Conservation (phyloP, 1,139 yeast species). For the Blastobotrys apis region DNA sequence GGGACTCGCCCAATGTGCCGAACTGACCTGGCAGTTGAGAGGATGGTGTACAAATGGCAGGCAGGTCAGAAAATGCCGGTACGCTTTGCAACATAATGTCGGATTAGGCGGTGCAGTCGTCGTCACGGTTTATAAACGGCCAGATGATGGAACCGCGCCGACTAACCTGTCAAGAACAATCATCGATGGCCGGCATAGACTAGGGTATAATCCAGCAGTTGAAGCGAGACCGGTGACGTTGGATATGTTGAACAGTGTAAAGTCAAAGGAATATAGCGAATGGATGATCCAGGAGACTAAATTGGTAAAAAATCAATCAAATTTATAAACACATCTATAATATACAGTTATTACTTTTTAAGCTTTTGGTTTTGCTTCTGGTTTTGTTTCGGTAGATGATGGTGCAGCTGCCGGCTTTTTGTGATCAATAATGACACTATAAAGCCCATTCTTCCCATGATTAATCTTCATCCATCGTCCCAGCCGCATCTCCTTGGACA, state of each 20-base stretch:
- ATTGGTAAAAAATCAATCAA: neutral
- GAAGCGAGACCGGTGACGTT: constrained; percentile 28
- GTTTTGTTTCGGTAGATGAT: too few species aligned
- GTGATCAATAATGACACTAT: constrained; percentile 18
- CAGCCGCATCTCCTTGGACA: constrained; percentile 78
- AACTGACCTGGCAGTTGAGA: constrained; percentile 32
- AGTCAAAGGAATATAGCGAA: constrained; percentile 16
- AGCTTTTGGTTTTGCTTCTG: neutral
- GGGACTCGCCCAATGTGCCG: constrained; percentile 33
- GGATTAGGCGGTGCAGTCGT: constrained; percentile 32
- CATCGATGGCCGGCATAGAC: constrained; percentile 27
- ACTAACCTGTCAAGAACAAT: constrained; percentile 12
- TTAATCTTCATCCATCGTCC: constrained; percentile 65
- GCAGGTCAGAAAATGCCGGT: constrained; percentile 25
- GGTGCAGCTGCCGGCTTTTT: too few species aligned
- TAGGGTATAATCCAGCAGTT: constrained; percentile 32
- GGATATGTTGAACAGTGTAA: constrained; percentile 18
- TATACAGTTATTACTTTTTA: neutral
- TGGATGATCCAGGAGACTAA: constrained; percentile 16
- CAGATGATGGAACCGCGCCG: constrained; percentile 24
- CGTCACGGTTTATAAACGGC: constrained; percentile 27
- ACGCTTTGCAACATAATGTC: constrained; percentile 31
- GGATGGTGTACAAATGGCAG: constrained; percentile 34
- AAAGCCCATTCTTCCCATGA: constrained; percentile 29
- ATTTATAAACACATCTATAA: neutral